These are phyloP conservation scores for Zostera marina DNA, from an alignment of 116 monocot species.

Conservation along the genomic window DNA sequence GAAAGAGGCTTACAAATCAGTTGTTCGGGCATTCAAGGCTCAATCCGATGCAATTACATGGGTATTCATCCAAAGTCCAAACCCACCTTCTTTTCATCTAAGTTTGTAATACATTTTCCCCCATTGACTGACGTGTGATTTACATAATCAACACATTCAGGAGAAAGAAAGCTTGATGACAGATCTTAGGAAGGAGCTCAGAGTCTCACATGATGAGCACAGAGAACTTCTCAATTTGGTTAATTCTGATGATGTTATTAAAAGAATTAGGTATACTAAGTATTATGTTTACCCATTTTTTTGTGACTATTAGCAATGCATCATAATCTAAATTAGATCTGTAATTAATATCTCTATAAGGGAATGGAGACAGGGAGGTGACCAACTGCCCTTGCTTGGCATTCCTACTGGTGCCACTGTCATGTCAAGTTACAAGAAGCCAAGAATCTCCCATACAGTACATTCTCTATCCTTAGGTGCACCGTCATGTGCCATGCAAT, in stretches of 20 bases:
- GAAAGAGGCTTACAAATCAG: conserved; percentile 58
- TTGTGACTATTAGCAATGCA: background rate
- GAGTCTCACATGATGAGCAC: conserved; percentile 58
- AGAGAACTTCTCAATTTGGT: conserved; percentile 47
- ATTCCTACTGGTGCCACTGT: conserved; percentile 35
- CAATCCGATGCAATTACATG: conserved; percentile 82
- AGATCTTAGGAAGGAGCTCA: conserved; percentile 69
- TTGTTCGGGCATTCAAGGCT: conserved; percentile 75
- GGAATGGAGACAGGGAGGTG: conserved; percentile 74
- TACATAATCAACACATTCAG: conserved; percentile 12
- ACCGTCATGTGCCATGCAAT: conserved; percentile 25
- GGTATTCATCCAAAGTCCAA: conserved; percentile 23
- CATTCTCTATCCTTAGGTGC: conserved; percentile 25
- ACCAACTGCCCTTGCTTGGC: conserved; percentile 33
- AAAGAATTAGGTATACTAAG: conserved; percentile 35
- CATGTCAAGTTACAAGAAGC: conserved; percentile 53
- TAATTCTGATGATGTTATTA: conserved; percentile 62
- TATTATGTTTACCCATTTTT: background rate
- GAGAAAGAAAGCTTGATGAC: conserved; percentile 74
- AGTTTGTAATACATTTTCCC: background rate
- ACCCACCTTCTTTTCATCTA: background rate
- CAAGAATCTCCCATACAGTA: conserved; percentile 28
- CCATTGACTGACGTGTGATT: background rate
- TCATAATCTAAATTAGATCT: background rate
- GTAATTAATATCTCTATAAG: conserved; percentile 19